phyloP scores from a whole-genome alignment of 306 rosid genomes.

The Sesbania bispinosa region DNA sequence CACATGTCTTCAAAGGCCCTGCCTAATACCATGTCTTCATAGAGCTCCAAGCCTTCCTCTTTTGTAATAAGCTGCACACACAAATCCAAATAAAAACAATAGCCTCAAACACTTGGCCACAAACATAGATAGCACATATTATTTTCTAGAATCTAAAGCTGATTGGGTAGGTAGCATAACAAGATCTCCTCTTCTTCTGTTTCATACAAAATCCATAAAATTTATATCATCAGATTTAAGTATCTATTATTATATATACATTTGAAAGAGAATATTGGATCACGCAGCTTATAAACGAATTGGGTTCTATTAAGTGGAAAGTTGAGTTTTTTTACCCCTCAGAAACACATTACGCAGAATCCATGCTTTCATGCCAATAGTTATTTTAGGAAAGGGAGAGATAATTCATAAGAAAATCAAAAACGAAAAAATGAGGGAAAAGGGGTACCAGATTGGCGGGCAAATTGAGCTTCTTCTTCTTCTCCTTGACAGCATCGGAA shows the following conservation, averaged over 20 bases:
- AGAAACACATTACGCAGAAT: constrained; percentile 21
- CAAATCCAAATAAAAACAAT: constrained; percentile 2
- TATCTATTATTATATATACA: not conserved
- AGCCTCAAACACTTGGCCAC: constrained; percentile 4
- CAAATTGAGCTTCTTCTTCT: constrained; percentile 49
- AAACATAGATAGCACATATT: not conserved
- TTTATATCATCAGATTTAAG: not conserved
- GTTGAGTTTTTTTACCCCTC: not conserved
- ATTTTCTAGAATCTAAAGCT: constrained; percentile 9
- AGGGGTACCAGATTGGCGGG: constrained; percentile 57
- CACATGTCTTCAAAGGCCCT: constrained; percentile 90
- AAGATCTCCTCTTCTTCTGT: not conserved
- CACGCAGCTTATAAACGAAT: not conserved
- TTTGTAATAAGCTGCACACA: constrained; percentile 67
- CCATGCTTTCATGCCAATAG: no score
- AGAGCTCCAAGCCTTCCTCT: constrained; percentile 77
- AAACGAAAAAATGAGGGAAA: not conserved
- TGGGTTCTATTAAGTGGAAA: not conserved
- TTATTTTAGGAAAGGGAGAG: no score
- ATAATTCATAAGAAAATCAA: not conserved
- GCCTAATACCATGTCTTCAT: constrained; percentile 87
- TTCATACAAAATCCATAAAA: not conserved
- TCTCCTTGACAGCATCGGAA: constrained; percentile 54
- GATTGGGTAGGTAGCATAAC: not conserved
- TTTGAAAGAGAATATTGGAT: not conserved